These are phyloP conservation scores for Xylaria grammica DNA, from an alignment of 495 filamentous ascomycete genomes.

Conservation along the genomic window DNA sequence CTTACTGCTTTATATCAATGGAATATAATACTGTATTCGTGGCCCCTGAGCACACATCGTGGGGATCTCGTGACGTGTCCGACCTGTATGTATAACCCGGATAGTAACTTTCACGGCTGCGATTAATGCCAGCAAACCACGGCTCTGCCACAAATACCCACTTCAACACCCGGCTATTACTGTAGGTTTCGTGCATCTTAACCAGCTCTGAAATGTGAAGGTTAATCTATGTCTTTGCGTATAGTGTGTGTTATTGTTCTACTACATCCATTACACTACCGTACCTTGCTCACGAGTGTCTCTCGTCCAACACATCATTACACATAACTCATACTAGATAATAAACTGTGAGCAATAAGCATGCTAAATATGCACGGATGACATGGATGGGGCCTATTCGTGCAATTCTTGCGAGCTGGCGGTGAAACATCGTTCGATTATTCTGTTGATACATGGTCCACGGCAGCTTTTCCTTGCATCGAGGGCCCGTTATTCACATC, in stretches of 20 bases:
- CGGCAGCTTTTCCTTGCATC: constrained; percentile 4
- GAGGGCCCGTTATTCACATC: neutral
- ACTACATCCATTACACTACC: neutral
- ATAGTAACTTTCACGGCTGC: neutral
- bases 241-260: neutral
- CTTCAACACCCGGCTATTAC: too few species aligned
- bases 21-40: neutral
- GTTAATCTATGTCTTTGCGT: neutral
- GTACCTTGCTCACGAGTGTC: neutral
- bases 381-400: constrained; percentile 15
- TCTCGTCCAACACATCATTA: neutral
- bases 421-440: constrained; percentile 18
- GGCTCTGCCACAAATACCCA: too few species aligned
- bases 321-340: neutral
- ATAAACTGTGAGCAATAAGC: neutral
- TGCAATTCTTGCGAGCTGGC: neutral
- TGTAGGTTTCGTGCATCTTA: neutral
- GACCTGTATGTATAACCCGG: constrained; percentile 7
- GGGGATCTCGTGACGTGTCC: constrained; percentile 11
- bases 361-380: constrained; percentile 11
- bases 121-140: neutral
- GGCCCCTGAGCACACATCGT: neutral
- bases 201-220: neutral
- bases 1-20: neutral
- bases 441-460: neutral